These are phyloP conservation scores for Nannochloropsis salina DNA, from an alignment of 108 stramenopile genomes.

Conservation along the genomic window DNA sequence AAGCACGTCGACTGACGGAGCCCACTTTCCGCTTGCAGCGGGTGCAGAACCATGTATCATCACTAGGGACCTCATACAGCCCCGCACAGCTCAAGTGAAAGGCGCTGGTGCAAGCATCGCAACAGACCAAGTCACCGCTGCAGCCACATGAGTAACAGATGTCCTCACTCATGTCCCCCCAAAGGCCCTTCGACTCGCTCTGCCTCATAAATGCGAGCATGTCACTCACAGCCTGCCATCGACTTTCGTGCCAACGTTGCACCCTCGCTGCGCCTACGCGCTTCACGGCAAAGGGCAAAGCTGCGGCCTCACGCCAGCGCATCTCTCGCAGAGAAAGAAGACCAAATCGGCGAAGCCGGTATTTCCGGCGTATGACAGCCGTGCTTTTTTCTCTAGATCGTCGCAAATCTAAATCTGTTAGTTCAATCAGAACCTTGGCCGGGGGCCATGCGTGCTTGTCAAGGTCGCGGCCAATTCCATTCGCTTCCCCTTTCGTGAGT, in stretches of 20 bases:
- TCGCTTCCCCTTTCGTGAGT: neutral
- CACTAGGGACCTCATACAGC: neutral
- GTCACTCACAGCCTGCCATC: neutral
- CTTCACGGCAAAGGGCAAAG: neutral
- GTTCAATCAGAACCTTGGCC: neutral
- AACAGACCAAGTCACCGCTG: neutral
- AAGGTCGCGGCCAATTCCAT: neutral
- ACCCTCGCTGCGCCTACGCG: neutral
- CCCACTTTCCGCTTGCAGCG: neutral
- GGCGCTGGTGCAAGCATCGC: neutral
- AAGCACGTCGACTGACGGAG: neutral
- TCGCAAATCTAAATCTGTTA: neutral
- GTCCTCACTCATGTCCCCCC: constrained; percentile 3
- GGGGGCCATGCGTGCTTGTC: neutral
- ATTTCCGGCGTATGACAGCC: neutral
- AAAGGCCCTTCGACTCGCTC: neutral
- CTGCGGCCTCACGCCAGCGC: neutral
- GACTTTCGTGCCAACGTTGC: neutral
- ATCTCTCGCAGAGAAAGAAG: neutral
- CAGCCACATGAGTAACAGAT: neutral
- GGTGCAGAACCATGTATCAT: neutral
- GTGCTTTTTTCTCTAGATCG: neutral
- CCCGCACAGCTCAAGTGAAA: neutral
- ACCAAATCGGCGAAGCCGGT: neutral
- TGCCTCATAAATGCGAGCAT: neutral